These are phyloP conservation scores for Phallus indusiatus DNA, from an alignment of 768 basidiomycete species.

Conservation along the genomic window DNA sequence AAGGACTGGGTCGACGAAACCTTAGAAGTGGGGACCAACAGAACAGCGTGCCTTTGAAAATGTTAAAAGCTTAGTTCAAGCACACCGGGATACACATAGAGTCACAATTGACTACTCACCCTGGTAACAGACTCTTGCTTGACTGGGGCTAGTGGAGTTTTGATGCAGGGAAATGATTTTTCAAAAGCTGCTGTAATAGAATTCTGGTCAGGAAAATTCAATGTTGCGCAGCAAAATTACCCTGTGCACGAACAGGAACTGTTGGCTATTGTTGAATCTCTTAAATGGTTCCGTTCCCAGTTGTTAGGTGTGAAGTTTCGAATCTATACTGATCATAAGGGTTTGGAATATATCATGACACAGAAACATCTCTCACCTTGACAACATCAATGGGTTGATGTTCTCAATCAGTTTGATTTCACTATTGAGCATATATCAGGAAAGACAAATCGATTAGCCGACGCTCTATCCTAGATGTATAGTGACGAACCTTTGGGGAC, in stretches of 20 bases:
- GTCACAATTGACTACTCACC: neutral
- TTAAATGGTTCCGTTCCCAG: constrained; percentile 9
- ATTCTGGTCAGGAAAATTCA: constrained; percentile 30
- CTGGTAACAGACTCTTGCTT: constrained; percentile 25
- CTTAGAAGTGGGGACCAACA: constrained; percentile 11
- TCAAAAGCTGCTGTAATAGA: constrained; percentile 21
- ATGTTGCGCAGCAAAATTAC: constrained; percentile 30
- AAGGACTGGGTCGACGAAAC: constrained; percentile 10
- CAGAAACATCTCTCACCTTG: neutral
- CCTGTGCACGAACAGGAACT: constrained; percentile 32
- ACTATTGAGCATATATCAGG: constrained; percentile 7
- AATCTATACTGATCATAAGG: constrained; percentile 30
- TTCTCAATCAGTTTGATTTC: neutral
- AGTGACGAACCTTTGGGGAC: constrained; percentile 15
- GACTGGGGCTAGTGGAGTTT: constrained; percentile 22
- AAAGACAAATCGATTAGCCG: neutral
- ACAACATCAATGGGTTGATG: neutral
- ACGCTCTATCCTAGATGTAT: constrained; percentile 12
- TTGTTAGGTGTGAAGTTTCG: constrained; percentile 17
- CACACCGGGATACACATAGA: neutral
- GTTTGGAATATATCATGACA: constrained; percentile 23
- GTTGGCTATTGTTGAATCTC: constrained; percentile 25
- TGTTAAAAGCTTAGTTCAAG: constrained; percentile 11
- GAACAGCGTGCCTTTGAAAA: constrained; percentile 15
- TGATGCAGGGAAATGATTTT: constrained; percentile 22